Base-by-base conservation (phyloP, 2,329 filamentous ascomycete species). In the Fusarium compactum region DNA sequence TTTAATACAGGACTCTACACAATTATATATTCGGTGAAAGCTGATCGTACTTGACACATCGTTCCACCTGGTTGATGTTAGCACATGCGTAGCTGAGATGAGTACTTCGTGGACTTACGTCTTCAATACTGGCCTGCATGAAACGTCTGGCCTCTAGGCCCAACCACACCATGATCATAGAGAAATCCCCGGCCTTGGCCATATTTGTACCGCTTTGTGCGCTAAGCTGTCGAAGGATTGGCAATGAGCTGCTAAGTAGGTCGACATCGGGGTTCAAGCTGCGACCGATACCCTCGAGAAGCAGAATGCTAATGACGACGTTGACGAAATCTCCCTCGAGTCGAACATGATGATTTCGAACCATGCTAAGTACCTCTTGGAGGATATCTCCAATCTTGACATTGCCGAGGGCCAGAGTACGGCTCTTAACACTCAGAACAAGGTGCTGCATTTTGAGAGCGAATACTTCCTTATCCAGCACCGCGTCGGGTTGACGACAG, bases 321-420 rank as follows among this genome's bases (percentile, higher is more conserved):
- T 99, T 99, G 78, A 99, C 94, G 78, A 98, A 99, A 79, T 99
- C 96, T 11, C 96, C 96, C 80, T 99, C 96, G 53, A 99, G 87
- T 11, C 96, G 88, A 6, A 99, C 96, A 77, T 99, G 96, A 78
- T 99, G 96, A 12, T 85, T 84, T 58, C 96, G 89, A 30, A 99
- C 96, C 94, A 99, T 98, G 63, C 87, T 87, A 46, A 99, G 84
- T 0, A 98, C 96, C 74, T 97, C 89, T 76, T 96, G 94, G 30
- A 99, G 82, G 22, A 99, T 94, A 74, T 99, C 96, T 14, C 96
- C 96, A 68, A 99, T 98, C 82, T 95, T 97, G 81, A 99, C 92
- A 76, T 94, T 97, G 7, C 95, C 95, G 0, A 99, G 86, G 0
- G 96, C 95, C 59, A 99, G 91, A 0, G 96, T 99, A 44, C 91